Evolutionary conservation across 2,329 filamentous ascomycete species (phyloP).

Genomic region (Alternaria hordeiaustralica): DNA sequence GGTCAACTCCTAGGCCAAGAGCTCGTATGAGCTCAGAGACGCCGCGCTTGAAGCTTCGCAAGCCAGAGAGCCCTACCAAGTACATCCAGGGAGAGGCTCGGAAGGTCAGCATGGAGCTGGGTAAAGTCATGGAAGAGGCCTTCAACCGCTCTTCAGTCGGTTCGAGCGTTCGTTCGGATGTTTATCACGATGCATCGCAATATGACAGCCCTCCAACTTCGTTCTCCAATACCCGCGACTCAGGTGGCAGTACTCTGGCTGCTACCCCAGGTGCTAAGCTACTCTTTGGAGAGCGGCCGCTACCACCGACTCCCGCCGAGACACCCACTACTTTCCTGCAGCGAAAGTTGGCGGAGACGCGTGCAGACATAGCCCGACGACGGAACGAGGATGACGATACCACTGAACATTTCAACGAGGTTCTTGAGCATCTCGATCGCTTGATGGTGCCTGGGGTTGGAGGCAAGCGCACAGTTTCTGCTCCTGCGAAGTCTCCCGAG

Average conservation of each 20-base stretch:
- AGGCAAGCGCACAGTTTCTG: conserved; percentile 55
- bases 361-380: conserved; percentile 62
- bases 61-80: conserved; percentile 55
- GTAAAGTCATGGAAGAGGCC: conserved; percentile 89
- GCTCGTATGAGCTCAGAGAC: conserved; percentile 33
- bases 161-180: conserved; percentile 54
- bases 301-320: conserved; percentile 54
- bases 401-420: conserved; percentile 62
- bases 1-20: conserved; percentile 36
- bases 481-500: conserved; percentile 46
- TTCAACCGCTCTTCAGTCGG: conserved; percentile 74
- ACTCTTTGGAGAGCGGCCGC: conserved; percentile 49
- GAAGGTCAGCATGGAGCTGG: conserved; percentile 83
- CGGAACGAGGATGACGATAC: conserved; percentile 54
- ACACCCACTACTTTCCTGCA: conserved; percentile 61
- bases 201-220: conserved; percentile 62
- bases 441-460: conserved; percentile 56
- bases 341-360: conserved; percentile 64
- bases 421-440: conserved; percentile 66
- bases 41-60: conserved; percentile 44
- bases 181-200: conserved; percentile 36
- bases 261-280: conserved; percentile 39
- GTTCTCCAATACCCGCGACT: conserved; percentile 50
- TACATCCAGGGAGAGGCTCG: conserved; percentile 78
- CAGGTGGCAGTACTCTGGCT: conserved; percentile 35